phyloP scores from a whole-genome alignment of 805 yeast species.

The Naumovozyma castellii region DNA sequence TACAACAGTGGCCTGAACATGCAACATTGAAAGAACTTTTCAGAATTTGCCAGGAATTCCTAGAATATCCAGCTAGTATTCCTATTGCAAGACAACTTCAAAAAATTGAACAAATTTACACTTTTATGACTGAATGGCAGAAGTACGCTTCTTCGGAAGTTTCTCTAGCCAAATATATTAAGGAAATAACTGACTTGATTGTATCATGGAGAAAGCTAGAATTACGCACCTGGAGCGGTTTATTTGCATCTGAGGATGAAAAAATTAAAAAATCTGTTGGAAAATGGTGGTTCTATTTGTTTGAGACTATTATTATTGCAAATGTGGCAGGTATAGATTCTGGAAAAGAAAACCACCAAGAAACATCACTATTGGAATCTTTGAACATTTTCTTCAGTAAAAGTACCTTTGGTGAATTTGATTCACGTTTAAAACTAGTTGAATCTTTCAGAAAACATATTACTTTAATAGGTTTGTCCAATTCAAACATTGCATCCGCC shows the following conservation, averaged over 20 bases:
- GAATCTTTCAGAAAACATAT: conserved; percentile 56
- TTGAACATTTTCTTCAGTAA: conserved; percentile 68
- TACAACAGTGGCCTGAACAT: conserved; percentile 88
- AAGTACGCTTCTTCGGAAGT: conserved; percentile 77
- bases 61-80: conserved; percentile 49
- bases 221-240: conserved; percentile 71
- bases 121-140: conserved; percentile 85
- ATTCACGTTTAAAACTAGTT: conserved; percentile 48
- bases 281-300: conserved; percentile 87
- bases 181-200: conserved; percentile 53
- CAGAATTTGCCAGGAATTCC: conserved; percentile 56
- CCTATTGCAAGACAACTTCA: conserved; percentile 73
- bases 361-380: conserved; percentile 39
- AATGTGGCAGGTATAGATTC: conserved; percentile 28
- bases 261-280: conserved; percentile 44
- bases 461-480: conserved; percentile 20
- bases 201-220: conserved; percentile 90
- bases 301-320: conserved; percentile 61
- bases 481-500: conserved; percentile 19
- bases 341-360: conserved; percentile 7
- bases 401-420: conserved; percentile 68
- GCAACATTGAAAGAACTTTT: conserved; percentile 67
- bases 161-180: conserved; percentile 47
- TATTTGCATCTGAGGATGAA: conserved; percentile 57
- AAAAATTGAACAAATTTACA: conserved; percentile 79